Conservation (phyloP, 306 rosid genomes). For the Aeschynomene evenia region DNA sequence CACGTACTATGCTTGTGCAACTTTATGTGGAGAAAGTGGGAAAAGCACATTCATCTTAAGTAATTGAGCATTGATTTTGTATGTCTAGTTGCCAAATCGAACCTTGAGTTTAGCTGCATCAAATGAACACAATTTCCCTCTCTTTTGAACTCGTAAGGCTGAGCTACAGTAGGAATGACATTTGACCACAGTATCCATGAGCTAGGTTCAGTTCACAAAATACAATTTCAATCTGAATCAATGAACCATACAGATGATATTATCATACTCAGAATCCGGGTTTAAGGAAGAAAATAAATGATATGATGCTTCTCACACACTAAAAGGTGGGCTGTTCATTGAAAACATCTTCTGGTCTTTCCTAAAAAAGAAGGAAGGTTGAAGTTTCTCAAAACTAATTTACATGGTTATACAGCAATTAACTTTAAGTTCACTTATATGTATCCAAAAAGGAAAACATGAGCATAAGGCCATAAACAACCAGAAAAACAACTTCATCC, state of each 20-base stretch:
- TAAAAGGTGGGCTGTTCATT: background rate
- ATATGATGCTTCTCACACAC: background rate
- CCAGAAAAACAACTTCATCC: background rate
- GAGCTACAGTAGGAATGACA: background rate
- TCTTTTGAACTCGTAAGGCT: background rate
- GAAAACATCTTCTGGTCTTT: constrained; percentile 1
- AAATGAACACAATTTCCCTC: background rate
- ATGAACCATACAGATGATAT: background rate
- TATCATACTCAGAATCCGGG: background rate
- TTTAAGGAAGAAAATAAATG: background rate
- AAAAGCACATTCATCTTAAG: background rate
- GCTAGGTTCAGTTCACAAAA: background rate
- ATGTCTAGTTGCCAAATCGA: background rate
- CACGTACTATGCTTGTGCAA: background rate
- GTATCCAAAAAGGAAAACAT: background rate
- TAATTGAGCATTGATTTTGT: background rate
- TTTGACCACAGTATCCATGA: background rate
- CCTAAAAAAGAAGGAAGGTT: background rate
- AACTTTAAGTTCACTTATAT: background rate
- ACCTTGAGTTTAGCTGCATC: background rate
- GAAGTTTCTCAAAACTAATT: background rate
- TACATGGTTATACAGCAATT: background rate
- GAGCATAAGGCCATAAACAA: background rate
- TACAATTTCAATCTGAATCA: background rate
- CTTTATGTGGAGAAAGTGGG: background rate